Evolutionary conservation across 176 grass and related monocot genomes (phyloP), one percentile per base, ranked within the genome.

Genomic region (Themeda triandra): DNA sequence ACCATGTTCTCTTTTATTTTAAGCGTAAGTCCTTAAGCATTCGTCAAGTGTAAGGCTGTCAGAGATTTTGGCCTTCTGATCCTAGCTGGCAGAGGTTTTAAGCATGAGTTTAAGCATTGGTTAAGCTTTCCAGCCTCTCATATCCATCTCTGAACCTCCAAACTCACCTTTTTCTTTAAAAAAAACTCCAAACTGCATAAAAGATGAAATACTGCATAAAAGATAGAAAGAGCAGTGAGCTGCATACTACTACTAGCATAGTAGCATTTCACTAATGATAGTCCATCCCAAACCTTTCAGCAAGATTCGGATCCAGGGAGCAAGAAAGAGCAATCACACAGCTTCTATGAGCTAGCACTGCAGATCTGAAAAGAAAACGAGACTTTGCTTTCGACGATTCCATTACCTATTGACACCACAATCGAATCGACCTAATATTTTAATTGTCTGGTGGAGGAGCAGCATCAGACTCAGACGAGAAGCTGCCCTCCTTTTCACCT

Each of bases 361-460:
- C 48, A 85, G 82, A 85, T 76, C 33, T 32, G 62, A 28, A 70
- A 80, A 80, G 63, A 45, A 39, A 39, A 51, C 30, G n/a, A 48
- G 4, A 18, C 75, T 84, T 84, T 58, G 87, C 88, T 73, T 86
- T 82, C 44, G 24, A 82, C 65, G 56, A 60, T 73, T 58, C 66
- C 73, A 76, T 85, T 53, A 58, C 4, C 39, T 40, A 1, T 10
- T 40, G 39, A 40, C 39, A 40, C 39, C 39, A 40, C 10, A 9
- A 40, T 40, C 39, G 39, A 40, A 51, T 33, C 18, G 17, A 77
- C 80, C 77, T 32, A 70, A 76, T 63, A 89, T 31, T 85, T 81
- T 89, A 81, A 81, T 69, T 76, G 63, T 51, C 37, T 41, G 82
- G 62, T 80, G 73, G 46, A 19, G 39, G 8, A 32, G 51, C 19